A percentile compares a stretch with the other conserved stretches of the same genome.
Evolutionary conservation across 1,139 yeast genomes (phyloP).

Genomic region (Diutina catenulata): DNA sequence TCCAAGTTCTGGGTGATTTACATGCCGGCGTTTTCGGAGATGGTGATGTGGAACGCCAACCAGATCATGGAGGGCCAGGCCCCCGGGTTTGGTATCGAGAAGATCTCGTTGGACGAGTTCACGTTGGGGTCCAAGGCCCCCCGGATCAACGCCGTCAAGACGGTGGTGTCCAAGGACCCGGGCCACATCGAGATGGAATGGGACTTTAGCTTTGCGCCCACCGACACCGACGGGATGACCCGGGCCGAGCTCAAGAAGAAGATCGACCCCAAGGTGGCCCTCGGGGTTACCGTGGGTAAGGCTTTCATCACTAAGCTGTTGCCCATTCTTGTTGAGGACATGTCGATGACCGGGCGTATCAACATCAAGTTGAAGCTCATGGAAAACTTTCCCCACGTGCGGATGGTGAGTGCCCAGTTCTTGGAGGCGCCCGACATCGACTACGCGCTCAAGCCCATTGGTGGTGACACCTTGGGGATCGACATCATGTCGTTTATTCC

Average conservation of each 20-base stretch:
- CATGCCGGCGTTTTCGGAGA: slow-evolving; percentile 77
- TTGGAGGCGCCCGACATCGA: slow-evolving; percentile 70
- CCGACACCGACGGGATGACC: slow-evolving; percentile 75
- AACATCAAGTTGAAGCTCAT: slow-evolving; percentile 53
- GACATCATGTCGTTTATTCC: slow-evolving; percentile 79
- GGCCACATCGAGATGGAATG: slow-evolving; percentile 72
- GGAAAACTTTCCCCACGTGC: slow-evolving; percentile 62
- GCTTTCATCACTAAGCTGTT: slow-evolving; percentile 65
- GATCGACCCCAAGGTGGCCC: slow-evolving; percentile 66
- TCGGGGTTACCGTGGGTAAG: slow-evolving; percentile 71
- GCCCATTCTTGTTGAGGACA: slow-evolving; percentile 67
- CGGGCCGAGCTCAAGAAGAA: slow-evolving; percentile 57
- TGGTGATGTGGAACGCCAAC: slow-evolving; percentile 57
- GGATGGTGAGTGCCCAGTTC: slow-evolving; percentile 56
- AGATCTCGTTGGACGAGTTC: slow-evolving; percentile 59
- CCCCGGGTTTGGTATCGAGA: slow-evolving; percentile 75
- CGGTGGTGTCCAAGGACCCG: slow-evolving; percentile 56
- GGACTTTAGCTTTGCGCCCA: slow-evolving; percentile 71
- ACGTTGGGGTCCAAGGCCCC: slow-evolving; percentile 77
- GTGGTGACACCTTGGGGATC: slow-evolving; percentile 74
- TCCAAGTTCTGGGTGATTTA: slow-evolving; percentile 78
- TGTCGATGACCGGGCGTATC: slow-evolving; percentile 63
- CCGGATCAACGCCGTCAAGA: slow-evolving; percentile 54
- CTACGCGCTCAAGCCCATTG: slow-evolving; percentile 74
- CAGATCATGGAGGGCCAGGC: slow-evolving; percentile 56